Conservation (phyloP, 179 eudicot species). For the Pouteria campechiana region DNA sequence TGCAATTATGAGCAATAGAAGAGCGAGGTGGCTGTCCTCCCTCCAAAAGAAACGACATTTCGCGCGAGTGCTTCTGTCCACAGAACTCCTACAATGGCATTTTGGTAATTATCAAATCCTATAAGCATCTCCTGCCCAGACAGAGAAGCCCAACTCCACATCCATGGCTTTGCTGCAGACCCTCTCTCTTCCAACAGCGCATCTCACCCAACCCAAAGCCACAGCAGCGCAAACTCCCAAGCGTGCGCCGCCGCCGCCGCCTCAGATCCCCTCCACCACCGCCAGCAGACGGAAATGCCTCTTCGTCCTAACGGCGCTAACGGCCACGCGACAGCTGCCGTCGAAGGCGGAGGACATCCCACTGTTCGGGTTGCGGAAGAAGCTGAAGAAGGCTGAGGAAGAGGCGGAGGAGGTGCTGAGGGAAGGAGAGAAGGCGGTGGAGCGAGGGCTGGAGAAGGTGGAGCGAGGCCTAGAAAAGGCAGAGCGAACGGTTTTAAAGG, state of each 20-base stretch:
- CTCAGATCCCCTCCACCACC: too few species aligned
- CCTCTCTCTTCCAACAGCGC: constrained; percentile 9
- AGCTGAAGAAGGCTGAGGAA: constrained; percentile 57
- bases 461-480: constrained; percentile 37
- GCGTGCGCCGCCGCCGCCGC: constrained; percentile 7
- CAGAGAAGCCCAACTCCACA: too few species aligned
- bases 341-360: constrained; percentile 55
- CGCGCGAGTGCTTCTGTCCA: too few species aligned
- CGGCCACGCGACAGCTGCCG: constrained; percentile 26
- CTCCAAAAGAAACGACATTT: too few species aligned
- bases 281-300: constrained; percentile 45
- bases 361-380: constrained; percentile 61
- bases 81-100: too few species aligned
- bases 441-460: constrained; percentile 38
- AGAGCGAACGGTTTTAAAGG: constrained; percentile 24
- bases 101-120: too few species aligned
- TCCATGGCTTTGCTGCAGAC: constrained; percentile 10
- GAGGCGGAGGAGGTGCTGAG: constrained; percentile 52
- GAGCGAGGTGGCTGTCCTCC: too few species aligned
- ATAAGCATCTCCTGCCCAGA: too few species aligned
- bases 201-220: constrained; percentile 4
- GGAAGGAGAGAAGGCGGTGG: constrained; percentile 63
- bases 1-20: too few species aligned
- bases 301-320: constrained; percentile 35
- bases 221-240: constrained; percentile 9